phyloP scores from a whole-genome alignment of 257 asterid species.

The Mitragyna speciosa region DNA sequence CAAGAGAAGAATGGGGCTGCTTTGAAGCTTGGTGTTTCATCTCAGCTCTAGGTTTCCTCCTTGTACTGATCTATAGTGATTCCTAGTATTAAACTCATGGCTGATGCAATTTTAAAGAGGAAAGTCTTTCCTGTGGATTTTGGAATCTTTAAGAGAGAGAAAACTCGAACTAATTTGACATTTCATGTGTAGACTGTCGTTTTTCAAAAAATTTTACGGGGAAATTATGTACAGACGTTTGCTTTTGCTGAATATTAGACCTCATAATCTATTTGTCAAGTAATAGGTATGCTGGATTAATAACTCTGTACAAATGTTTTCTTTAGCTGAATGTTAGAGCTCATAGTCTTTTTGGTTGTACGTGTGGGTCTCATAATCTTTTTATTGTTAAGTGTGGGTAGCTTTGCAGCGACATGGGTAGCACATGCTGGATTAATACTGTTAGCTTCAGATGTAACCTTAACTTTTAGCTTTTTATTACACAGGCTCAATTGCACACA shows the following conservation, averaged over 20 bases:
- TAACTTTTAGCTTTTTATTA: neutral
- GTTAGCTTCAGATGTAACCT: neutral
- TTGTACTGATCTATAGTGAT: neutral
- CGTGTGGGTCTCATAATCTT: neutral
- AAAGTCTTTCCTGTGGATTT: neutral
- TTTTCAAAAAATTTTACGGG: neutral
- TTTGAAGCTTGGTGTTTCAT: slow-evolving; percentile 35
- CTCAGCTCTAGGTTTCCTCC: neutral
- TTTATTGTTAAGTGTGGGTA: neutral
- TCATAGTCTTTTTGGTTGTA: neutral
- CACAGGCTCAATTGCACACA: neutral
- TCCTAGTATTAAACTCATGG: neutral
- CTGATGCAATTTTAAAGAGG: neutral
- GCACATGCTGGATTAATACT: neutral
- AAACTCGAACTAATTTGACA: neutral
- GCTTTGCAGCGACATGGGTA: neutral
- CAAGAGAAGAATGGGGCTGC: slow-evolving; percentile 89
- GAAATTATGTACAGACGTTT: neutral
- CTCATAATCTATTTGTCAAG: neutral
- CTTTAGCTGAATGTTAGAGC: no score
- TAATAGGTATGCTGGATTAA: no score
- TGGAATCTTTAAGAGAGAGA: neutral
- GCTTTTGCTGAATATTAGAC: neutral
- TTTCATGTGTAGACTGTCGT: neutral
- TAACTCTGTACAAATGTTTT: no score